Evolutionary conservation across 176 grass and related monocot species (phyloP).

Genomic region (Aegilops speltoides): DNA sequence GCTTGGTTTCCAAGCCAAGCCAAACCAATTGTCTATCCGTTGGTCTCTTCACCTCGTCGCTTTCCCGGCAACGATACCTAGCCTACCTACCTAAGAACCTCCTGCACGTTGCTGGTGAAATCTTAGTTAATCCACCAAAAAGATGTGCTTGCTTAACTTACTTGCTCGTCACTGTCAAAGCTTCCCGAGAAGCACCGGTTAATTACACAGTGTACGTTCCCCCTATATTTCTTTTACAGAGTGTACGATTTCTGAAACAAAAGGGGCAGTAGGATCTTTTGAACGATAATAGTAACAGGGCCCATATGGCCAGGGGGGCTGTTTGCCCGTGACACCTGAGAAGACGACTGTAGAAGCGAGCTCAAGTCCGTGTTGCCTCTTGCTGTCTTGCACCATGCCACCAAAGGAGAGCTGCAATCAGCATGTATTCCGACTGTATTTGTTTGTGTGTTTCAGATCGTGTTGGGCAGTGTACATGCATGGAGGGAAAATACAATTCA

Average conservation of each 20-base stretch:
- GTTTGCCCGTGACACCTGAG: constrained; percentile 10
- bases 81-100: constrained; percentile 16
- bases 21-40: constrained; percentile 1
- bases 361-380: not conserved
- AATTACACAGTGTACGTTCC: not conserved
- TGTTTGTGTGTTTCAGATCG: not conserved
- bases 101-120: constrained; percentile 19
- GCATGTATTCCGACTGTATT: not conserved
- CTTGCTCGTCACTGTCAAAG: not conserved
- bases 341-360: not conserved
- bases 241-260: not conserved
- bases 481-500: not conserved
- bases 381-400: not conserved
- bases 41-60: constrained; percentile 29
- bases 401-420: not conserved
- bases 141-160: not conserved
- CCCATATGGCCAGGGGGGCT: not conserved
- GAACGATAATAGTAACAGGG: not conserved
- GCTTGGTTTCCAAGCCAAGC: constrained; percentile 54
- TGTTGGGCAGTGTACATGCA: not conserved
- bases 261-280: not conserved
- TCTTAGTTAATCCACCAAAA: not conserved
- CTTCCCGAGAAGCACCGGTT: not conserved
- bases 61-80: constrained; percentile 19
- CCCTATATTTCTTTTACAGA: too few species aligned